Percentiles rank a stretch among this genome's conserved stretches.
phyloP scores from a whole-genome alignment of 768 basidiomycete genomes.

The Trametes cinnabarina region DNA sequence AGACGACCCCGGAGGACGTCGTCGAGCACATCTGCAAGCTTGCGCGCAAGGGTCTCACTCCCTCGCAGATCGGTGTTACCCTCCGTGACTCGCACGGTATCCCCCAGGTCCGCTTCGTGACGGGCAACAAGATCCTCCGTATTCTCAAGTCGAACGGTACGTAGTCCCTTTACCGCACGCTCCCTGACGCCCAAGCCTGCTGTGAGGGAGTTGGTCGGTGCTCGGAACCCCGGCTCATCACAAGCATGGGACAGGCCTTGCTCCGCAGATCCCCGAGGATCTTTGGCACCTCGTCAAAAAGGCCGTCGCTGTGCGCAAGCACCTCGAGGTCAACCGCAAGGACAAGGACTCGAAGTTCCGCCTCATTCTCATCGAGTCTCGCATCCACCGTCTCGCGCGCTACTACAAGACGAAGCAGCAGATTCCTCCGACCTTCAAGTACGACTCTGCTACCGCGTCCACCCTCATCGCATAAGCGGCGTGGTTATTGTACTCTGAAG shows the following conservation, averaged over 20 bases:
- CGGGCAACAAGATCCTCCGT: conserved; percentile 99
- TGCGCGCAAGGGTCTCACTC: conserved; percentile 95
- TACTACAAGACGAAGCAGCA: conserved; percentile 99
- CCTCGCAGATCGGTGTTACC: conserved; percentile 96
- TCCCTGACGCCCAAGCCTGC: conserved; percentile 12
- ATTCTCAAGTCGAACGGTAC: conserved; percentile 93
- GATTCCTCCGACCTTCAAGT: conserved; percentile 97
- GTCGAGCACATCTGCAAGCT: conserved; percentile 96
- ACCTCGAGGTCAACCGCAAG: conserved; percentile 96
- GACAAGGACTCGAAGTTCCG: conserved; percentile 98
- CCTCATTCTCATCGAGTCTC: conserved; percentile 97
- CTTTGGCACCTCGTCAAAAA: conserved; percentile 99
- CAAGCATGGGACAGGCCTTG: conserved; percentile 74
- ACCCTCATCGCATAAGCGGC: conserved; percentile 73
- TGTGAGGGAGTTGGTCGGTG: conserved; percentile 10
- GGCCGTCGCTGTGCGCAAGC: conserved; percentile 98
- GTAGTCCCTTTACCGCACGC: conserved; percentile 26
- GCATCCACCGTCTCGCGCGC: conserved; percentile 95
- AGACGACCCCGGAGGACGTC: conserved; percentile 93
- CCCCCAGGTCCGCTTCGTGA: conserved; percentile 97
- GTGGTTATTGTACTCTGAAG: conserved; percentile 11
- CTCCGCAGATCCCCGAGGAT: conserved; percentile 97
- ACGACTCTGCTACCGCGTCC: conserved; percentile 93
- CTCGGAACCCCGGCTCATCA: neutral
- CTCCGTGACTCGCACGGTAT: conserved; percentile 98